Evolutionary conservation across 2,329 filamentous ascomycete genomes (phyloP), one percentile per base, ranked within the genome.

Genomic region (Cladosporium sp.): DNA sequence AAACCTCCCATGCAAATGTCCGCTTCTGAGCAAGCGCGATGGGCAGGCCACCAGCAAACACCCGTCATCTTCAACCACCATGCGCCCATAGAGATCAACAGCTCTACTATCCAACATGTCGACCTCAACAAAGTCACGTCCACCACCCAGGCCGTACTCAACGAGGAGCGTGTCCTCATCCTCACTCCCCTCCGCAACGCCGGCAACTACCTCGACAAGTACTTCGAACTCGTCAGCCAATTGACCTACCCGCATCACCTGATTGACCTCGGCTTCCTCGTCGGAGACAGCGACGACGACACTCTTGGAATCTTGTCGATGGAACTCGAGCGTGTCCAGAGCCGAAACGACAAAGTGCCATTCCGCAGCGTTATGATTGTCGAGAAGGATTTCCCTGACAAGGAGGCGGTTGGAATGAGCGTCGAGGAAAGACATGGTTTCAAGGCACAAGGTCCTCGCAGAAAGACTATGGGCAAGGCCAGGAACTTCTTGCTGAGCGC

Each of bases 1-100:
- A 97, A 96, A 83, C 88, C 95, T n/a, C 95, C 95, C 63, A 96
- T 96, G 88, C 88, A 95, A 70, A 97, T 99, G 92, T 88, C 91
- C 51, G 83, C 90, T 65, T 97, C 97, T 77, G 95, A 99, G 77
- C 90, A 94, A 78, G 89, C 89, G 68, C 86, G 92, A 70, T 99
- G 95, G 95, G 90, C 91, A 71, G 88, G 88, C 66, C 93, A 97
- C 76, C 83, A 95, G 69, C 89, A 93, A 73, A 98, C 95, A 3
- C 95, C 95, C 59, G 93, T 99, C 72, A 87, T 97, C 71, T 97
- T 96, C 85, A 99, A 99, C 82, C 92, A 94, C 80, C 95, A 98
- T 80, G 89, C 90, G 69, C 90, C 95, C 41, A 85, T 97, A 74
- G 88, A 91, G 77, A 84, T 98, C 81, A 95, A 97, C 78, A 88